Evolutionary conservation across 176 grass and related monocot species (phyloP).

Genomic region (barley (Hordeum vulgare)): MorexV3_pseudomolecules_assembly NC_058519.1:636184137-636184636

Average conservation of each 20-base stretch:
- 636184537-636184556: constrained; percentile 6
- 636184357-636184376: neutral
- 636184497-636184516: neutral
- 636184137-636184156: neutral
- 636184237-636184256: neutral
- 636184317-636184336: constrained; percentile 19
- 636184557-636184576: constrained; percentile 36
- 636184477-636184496: neutral
- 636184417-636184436: neutral
- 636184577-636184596: too few relatives aligned
- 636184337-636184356: neutral
- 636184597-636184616: neutral
- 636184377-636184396: neutral
- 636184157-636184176: neutral
- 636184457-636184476: neutral
- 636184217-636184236: neutral
- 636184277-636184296: neutral
- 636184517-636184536: constrained; percentile 18
- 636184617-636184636: neutral
- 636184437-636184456: neutral
- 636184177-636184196: constrained; percentile 8
- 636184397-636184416: neutral
- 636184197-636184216: neutral
- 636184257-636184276: neutral
- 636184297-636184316: constrained; percentile 14